Evolutionary conservation across 192 early-diverging fungal genomes (phyloP).

Genomic region (Coemansia sp.): DNA sequence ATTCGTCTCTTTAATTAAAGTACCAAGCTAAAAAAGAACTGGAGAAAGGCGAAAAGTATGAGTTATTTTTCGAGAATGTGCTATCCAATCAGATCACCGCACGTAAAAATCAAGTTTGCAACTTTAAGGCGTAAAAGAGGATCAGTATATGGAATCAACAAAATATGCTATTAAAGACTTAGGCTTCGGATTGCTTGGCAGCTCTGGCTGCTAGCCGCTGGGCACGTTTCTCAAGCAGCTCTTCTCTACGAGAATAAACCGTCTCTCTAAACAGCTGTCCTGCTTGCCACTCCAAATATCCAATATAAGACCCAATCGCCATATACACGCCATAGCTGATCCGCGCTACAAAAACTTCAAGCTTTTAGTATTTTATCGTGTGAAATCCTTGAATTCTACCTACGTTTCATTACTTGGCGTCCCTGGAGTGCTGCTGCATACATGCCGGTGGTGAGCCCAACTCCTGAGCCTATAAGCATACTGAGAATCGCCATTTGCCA

Average conservation of each 20-base stretch:
- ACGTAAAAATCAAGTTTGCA: not conserved
- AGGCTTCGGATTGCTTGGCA: not conserved
- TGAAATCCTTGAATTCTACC: not conserved
- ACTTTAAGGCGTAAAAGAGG: too few species aligned
- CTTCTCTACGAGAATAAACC: conserved; percentile 32
- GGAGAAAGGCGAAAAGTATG: not conserved
- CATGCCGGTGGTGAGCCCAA: conserved; percentile 46
- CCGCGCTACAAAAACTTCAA: conserved; percentile 21
- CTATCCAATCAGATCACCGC: conserved; percentile 6
- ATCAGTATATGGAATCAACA: too few species aligned
- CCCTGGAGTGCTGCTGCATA: conserved; percentile 46
- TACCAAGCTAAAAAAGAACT: not conserved
- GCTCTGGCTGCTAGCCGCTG: conserved; percentile 22
- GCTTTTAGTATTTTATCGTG: not conserved
- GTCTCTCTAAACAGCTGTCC: conserved; percentile 23
- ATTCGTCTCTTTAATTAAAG: too few species aligned
- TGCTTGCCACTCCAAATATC: conserved; percentile 31
- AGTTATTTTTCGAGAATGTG: not conserved
- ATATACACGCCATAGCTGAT: conserved; percentile 39
- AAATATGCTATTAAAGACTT: too few species aligned
- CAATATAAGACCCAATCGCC: conserved; percentile 24
- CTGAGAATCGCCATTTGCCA: conserved; percentile 24
- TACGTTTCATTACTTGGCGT: conserved; percentile 33
- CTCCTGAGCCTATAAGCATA: conserved; percentile 34
- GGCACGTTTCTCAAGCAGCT: conserved; percentile 43